These are phyloP conservation scores for Fonsecaea pugnacius DNA, from an alignment of 2,329 filamentous ascomycete genomes.

Conservation along the genomic window DNA sequence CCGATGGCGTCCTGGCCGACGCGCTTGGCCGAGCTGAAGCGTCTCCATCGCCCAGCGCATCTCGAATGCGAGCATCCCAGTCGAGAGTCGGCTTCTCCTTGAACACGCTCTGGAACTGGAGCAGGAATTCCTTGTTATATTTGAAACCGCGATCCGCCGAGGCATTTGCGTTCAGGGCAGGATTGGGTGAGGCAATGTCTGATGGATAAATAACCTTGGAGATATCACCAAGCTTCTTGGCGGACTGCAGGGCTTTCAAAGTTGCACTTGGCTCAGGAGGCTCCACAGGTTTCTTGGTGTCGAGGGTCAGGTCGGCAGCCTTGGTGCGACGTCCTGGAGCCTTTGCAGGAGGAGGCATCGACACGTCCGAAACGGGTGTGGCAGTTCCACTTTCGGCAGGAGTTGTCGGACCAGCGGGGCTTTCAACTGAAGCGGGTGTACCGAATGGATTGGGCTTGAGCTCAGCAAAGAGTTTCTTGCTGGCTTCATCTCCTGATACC, in stretches of 20 bases:
- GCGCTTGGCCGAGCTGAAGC: slow-evolving; percentile 67
- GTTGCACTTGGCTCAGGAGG: slow-evolving; percentile 91
- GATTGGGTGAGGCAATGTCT: slow-evolving; percentile 86
- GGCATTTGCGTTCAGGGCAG: slow-evolving; percentile 76
- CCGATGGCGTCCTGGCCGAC: slow-evolving; percentile 57
- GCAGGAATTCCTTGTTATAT: slow-evolving; percentile 91
- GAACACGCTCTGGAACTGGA: slow-evolving; percentile 95
- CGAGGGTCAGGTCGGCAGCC: slow-evolving; percentile 85
- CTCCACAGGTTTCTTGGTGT: slow-evolving; percentile 84
- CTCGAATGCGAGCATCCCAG: slow-evolving; percentile 87
- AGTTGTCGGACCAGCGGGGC: slow-evolving; percentile 41
- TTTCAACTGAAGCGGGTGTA: slow-evolving; percentile 38
- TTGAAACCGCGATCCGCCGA: slow-evolving; percentile 82
- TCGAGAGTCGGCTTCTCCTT: slow-evolving; percentile 94
- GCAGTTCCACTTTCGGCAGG: slow-evolving; percentile 51
- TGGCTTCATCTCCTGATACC: slow-evolving; percentile 41
- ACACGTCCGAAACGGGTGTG: slow-evolving; percentile 52
- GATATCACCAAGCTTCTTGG: slow-evolving; percentile 81
- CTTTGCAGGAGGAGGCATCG: slow-evolving; percentile 59
- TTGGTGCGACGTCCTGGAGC: slow-evolving; percentile 69
- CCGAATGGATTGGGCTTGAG: slow-evolving; percentile 49
- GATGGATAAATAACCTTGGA: slow-evolving; percentile 79
- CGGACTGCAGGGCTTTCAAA: slow-evolving; percentile 88
- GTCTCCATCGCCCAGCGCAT: slow-evolving; percentile 76
- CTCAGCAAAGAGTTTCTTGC: slow-evolving; percentile 49